A percentile compares a stretch with the other conserved stretches of the same genome.
phyloP scores from a whole-genome alignment of 306 rosid genomes.

The Sicyos edulis region DNA sequence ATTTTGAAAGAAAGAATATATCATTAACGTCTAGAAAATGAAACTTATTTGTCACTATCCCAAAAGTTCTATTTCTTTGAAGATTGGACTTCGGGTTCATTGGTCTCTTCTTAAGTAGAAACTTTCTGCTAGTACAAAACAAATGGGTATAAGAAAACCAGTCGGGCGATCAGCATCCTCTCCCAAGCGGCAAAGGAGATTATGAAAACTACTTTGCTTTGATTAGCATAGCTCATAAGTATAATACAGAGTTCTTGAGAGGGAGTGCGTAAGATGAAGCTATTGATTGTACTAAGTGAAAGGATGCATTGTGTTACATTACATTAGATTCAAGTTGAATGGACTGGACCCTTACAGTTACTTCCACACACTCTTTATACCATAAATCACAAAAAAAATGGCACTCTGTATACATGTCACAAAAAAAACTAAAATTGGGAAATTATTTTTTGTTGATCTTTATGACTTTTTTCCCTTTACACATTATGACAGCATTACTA shows the following conservation, averaged over 20 bases:
- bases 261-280: neutral
- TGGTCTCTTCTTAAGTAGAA: constrained; percentile 3
- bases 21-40: neutral
- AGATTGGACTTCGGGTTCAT: neutral
- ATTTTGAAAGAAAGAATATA: neutral
- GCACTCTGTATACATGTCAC: neutral
- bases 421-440: neutral
- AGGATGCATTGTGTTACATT: neutral
- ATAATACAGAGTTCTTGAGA: neutral
- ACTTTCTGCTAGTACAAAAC: neutral
- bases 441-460: neutral
- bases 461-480: neutral
- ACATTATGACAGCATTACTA: neutral
- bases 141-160: neutral
- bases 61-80: neutral
- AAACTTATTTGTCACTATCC: neutral
- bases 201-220: neutral
- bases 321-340: neutral
- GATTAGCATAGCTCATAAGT: constrained; percentile 11
- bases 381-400: neutral
- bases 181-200: neutral
- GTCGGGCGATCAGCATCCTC: neutral
- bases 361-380: too few species aligned
- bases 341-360: neutral
- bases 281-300: neutral